Evolutionary conservation across 2,329 filamentous ascomycete species (phyloP).

Genomic region (Xylariaceae sp.): DNA sequence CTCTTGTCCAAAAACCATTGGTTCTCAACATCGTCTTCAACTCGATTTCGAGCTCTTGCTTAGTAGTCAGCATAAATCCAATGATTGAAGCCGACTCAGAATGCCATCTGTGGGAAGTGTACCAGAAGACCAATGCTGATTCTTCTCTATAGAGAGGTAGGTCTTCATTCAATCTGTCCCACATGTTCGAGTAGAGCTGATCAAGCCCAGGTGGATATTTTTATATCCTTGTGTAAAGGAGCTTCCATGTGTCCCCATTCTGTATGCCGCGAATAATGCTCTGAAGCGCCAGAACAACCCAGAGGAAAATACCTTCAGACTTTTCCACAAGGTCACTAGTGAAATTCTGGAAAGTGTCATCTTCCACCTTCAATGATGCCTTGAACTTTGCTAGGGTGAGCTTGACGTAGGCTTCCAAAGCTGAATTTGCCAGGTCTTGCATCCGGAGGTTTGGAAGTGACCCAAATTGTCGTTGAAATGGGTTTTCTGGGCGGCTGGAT

Average conservation of each 20-base stretch:
- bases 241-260: background rate
- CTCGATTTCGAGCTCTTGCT: background rate
- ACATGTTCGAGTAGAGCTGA: background rate
- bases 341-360: background rate
- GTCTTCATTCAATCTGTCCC: background rate
- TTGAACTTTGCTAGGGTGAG: too few species aligned
- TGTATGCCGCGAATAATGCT: background rate
- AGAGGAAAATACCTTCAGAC: background rate
- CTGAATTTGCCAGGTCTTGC: too few species aligned
- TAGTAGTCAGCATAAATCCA: background rate
- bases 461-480: too few species aligned
- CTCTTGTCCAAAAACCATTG: background rate
- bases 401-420: too few species aligned
- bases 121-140: background rate
- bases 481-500: slow-evolving; percentile 7
- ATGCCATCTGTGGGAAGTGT: background rate
- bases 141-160: background rate
- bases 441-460: too few species aligned
- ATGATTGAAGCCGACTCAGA: background rate
- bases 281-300: background rate
- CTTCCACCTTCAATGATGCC: too few species aligned
- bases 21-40: background rate
- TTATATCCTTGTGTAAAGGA: background rate
- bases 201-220: background rate
- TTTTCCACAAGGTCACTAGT: background rate